Base-by-base conservation (phyloP, 306 rosid species). In the Cucurbita maxima region DNA sequence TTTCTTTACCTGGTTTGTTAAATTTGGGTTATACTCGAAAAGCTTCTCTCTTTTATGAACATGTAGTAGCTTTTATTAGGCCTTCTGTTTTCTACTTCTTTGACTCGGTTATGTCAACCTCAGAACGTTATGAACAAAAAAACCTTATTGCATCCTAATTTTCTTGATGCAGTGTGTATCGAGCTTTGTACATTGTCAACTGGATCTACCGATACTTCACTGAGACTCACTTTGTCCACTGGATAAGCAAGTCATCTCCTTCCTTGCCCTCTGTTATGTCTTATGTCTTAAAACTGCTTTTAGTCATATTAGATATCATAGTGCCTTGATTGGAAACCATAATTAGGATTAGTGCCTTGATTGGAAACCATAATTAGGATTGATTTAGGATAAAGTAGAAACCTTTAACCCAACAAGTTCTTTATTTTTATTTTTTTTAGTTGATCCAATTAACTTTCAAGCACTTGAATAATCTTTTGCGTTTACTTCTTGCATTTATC, bases 201-300 rank as follows among this genome's bases (percentile, higher is more conserved):
- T 92, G 97, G 97, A 79, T 88, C 72, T 92, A 85, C 73, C 96
- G 97, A 86, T 92, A 89, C 88, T 89, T 89, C 57, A 89, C 97
- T 13, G 97, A 92, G 85, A 81, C 85, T 45, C 89, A 84, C 83
- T 92, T 76, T 84, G 84, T 89, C 75, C 96, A 89, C 63, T 92
- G 94, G 97, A 92, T 92, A 86, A 84, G 97, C 89, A 89, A 43
- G 87, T 53, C 30, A 48, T 30, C 7, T 50, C 58, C 50, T 52
- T 30, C n/a, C 22, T 48, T 34, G 58, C 58, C 16, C 16, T 30
- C 8, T 30, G 6, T 8, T 61, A 0, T 5, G 68, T 15, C 52
- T 43, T 43, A 43, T 55, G 19, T 55, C 12, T 25, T 58, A 25
- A 58, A 58, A 40, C 40, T 25, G 7, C 15, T 22, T 58, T 22